phyloP scores from a whole-genome alignment of 192 early-diverging fungal genomes.

The Helicostylum pulchrum region DNA sequence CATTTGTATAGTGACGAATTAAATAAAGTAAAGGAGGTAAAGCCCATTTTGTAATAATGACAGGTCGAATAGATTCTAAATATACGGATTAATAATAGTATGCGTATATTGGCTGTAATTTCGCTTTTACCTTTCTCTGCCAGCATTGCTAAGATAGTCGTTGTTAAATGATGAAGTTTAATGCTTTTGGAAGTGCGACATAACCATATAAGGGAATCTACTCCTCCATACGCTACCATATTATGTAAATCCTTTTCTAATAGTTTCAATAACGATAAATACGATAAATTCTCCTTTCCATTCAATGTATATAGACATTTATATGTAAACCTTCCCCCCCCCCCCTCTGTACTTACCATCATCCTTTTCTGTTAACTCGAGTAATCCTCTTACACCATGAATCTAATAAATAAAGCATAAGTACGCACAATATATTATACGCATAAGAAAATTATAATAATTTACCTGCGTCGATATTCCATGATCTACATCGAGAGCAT shows the following conservation, averaged over 20 bases:
- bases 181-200: constrained; percentile 36
- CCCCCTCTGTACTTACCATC: constrained; percentile 38
- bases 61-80: constrained; percentile 45
- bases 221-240: constrained; percentile 48
- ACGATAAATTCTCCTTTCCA: neutral
- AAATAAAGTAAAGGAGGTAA: constrained; percentile 44
- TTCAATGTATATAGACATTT: neutral
- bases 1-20: constrained; percentile 22
- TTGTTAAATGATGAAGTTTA: constrained; percentile 46
- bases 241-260: constrained; percentile 44
- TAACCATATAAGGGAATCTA: constrained; percentile 53
- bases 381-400: constrained; percentile 49
- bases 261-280: neutral
- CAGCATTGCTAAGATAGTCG: constrained; percentile 46
- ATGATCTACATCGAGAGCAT: constrained; percentile 51
- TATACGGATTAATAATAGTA: neutral
- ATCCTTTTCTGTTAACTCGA: constrained; percentile 49
- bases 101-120: no score
- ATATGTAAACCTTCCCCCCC: neutral
- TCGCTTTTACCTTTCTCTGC: constrained; percentile 46
- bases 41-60: constrained; percentile 50
- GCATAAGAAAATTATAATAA: neutral
- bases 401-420: constrained; percentile 20
- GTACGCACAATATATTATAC: no score
- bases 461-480: constrained; percentile 51